These are phyloP conservation scores for Odontarrhena argentea DNA, from an alignment of 345 rosid species.

Conservation along the genomic window DNA sequence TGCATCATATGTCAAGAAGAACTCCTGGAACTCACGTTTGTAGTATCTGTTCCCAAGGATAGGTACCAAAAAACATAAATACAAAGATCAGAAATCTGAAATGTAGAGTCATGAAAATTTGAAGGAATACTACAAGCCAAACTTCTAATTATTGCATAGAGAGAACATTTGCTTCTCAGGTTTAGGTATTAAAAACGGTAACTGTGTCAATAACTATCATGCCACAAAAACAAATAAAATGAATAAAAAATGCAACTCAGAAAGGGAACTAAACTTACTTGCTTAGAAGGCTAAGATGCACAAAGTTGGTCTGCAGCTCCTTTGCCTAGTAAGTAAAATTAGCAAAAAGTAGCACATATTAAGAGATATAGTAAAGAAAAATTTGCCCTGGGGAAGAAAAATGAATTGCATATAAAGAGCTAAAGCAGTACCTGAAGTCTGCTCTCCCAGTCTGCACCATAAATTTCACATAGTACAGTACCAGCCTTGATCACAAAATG, in stretches of 20 bases:
- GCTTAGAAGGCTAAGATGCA: constrained; percentile 82
- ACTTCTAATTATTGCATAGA: constrained; percentile 12
- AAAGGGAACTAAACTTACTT: constrained; percentile 50
- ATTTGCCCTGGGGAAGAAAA: background rate
- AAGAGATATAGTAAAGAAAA: constrained; percentile 25
- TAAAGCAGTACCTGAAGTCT: constrained; percentile 73
- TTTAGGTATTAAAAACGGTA: background rate
- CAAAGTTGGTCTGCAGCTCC: constrained; percentile 85
- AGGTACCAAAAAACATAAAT: constrained; percentile 25
- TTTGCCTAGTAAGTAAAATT: constrained; percentile 58
- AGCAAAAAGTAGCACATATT: constrained; percentile 8
- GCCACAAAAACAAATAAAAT: constrained; percentile 18
- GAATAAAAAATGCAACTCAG: constrained; percentile 15
- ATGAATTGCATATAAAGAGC: background rate
- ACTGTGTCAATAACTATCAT: constrained; percentile 8
- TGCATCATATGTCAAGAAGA: constrained; percentile 60
- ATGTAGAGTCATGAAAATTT: background rate
- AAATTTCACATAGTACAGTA: constrained; percentile 57
- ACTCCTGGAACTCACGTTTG: constrained; percentile 71
- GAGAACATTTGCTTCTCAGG: constrained; percentile 18
- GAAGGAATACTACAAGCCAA: constrained; percentile 8
- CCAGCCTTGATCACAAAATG: constrained; percentile 86
- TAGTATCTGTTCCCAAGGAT: constrained; percentile 59
- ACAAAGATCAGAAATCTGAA: constrained; percentile 10
- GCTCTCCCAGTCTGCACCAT: constrained; percentile 86